These are phyloP conservation scores for Berkeleyomyces basicola DNA, from an alignment of 2,329 filamentous ascomycete genomes.

Conservation along the genomic window DNA sequence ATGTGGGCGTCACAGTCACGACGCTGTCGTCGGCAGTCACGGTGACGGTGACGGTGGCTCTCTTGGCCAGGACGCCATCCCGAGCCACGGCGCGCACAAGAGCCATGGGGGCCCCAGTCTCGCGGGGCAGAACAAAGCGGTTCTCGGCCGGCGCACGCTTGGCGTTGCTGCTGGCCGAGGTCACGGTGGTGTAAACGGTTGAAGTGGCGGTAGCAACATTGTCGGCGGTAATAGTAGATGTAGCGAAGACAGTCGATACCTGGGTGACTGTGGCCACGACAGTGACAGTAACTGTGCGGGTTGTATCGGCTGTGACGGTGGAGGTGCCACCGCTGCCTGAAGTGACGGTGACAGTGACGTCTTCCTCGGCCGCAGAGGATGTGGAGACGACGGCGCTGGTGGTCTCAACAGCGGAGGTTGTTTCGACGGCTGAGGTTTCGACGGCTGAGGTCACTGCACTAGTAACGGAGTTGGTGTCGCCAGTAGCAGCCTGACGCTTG, in stretches of 20 bases:
- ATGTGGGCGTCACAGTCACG: conserved; percentile 17
- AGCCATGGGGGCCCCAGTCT: conserved; percentile 16
- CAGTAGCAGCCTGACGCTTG: conserved; percentile 2
- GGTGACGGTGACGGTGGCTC: conserved; percentile 19
- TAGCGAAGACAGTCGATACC: conserved; percentile 23
- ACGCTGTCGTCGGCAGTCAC: conserved; percentile 19
- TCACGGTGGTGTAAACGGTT: conserved; percentile 22
- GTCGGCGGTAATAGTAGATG: conserved; percentile 23
- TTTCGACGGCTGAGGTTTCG: not conserved
- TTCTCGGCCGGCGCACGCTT: conserved; percentile 19
- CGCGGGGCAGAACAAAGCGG: conserved; percentile 15
- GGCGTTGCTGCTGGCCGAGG: conserved; percentile 18
- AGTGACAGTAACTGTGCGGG: conserved; percentile 20
- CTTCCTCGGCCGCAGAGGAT: not conserved
- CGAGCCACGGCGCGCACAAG: conserved; percentile 1
- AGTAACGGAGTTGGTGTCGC: not conserved
- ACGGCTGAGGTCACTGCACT: not conserved
- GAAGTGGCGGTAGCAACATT: conserved; percentile 23
- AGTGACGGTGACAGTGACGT: conserved; percentile 15
- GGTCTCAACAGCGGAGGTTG: not conserved
- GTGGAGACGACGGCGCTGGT: not conserved
- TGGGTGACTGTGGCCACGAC: conserved; percentile 20
- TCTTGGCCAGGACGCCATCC: conserved; percentile 3
- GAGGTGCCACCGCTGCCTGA: not conserved
- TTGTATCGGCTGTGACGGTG: conserved; percentile 16